Evolutionary conservation across 352 stramenopile species (phyloP).

Genomic region (Pythium utonaiense): DNA sequence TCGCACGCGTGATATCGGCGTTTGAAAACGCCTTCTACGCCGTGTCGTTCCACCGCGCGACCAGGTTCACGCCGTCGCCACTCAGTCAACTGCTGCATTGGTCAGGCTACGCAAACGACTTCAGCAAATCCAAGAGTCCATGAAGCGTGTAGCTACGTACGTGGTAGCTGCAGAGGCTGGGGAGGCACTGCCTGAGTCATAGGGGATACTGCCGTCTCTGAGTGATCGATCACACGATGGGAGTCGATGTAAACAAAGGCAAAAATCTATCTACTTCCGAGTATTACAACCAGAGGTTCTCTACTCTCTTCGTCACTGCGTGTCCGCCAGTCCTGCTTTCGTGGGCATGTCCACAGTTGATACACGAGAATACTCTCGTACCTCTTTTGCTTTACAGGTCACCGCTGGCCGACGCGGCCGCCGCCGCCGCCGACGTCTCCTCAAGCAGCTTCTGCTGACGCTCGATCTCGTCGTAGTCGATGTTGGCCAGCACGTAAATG

Average conservation of each 20-base stretch:
- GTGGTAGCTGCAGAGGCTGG: too few relatives aligned
- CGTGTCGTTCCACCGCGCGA: slow-evolving; percentile 66
- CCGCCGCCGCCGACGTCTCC: slow-evolving; percentile 31
- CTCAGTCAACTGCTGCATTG: slow-evolving; percentile 77
- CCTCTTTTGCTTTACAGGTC: slow-evolving; percentile 8
- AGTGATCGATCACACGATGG: too few relatives aligned
- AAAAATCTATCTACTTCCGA: slow-evolving; percentile 18
- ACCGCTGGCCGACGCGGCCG: slow-evolving; percentile 10
- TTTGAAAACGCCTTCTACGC: slow-evolving; percentile 83
- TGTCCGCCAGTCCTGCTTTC: neutral
- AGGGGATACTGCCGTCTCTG: too few relatives aligned
- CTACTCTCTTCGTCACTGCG: neutral
- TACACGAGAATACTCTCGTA: too few relatives aligned
- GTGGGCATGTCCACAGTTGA: slow-evolving; percentile 4
- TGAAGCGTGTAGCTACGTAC: neutral
- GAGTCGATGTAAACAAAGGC: neutral
- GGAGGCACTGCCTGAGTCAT: too few relatives aligned
- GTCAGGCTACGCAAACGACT: slow-evolving; percentile 41
- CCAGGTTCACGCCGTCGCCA: slow-evolving; percentile 75
- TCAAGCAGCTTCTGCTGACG: slow-evolving; percentile 81
- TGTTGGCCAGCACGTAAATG: slow-evolving; percentile 87
- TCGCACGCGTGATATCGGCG: slow-evolving; percentile 73
- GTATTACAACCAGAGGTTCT: neutral
- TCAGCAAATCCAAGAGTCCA: neutral
- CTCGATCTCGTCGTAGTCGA: slow-evolving; percentile 89